phyloP scores from a whole-genome alignment of 2,329 filamentous ascomycete genomes.

The Fusarium incarnatum region DNA sequence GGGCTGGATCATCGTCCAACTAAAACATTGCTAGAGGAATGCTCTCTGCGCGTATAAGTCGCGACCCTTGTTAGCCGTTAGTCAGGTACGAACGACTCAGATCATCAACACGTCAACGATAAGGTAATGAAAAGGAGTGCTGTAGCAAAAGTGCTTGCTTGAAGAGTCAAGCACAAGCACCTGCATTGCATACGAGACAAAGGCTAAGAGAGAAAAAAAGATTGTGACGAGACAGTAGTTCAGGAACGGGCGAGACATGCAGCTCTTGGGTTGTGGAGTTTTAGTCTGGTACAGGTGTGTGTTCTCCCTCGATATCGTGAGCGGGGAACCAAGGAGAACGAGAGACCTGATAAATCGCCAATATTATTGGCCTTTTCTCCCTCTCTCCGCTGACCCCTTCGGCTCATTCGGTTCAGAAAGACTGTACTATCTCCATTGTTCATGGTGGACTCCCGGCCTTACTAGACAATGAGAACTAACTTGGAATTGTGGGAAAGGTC shows the following conservation, averaged over 20 bases:
- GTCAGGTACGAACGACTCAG: slow-evolving; percentile 37
- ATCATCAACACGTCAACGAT: slow-evolving; percentile 22
- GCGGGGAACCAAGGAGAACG: slow-evolving; percentile 14
- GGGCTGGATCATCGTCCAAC: slow-evolving; percentile 26
- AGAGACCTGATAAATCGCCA: slow-evolving; percentile 35
- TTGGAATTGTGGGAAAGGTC: slow-evolving; percentile 21
- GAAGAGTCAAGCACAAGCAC: slow-evolving; percentile 18
- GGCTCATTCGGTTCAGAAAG: slow-evolving; percentile 1
- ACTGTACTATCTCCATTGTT: slow-evolving; percentile 20
- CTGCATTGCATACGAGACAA: slow-evolving; percentile 2
- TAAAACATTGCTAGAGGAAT: slow-evolving; percentile 42
- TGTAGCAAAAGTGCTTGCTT: slow-evolving; percentile 10
- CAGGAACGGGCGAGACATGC: slow-evolving; percentile 33
- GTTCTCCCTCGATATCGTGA: slow-evolving; percentile 29
- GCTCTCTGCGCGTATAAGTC: slow-evolving; percentile 38
- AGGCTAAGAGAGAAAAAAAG: slow-evolving; percentile 17
- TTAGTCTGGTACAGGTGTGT: neutral
- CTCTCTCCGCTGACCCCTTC: slow-evolving; percentile 22
- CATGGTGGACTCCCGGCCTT: slow-evolving; percentile 14
- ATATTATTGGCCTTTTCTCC: slow-evolving; percentile 41
- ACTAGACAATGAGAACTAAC: slow-evolving; percentile 22
- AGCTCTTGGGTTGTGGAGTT: slow-evolving; percentile 1
- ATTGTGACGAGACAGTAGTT: slow-evolving; percentile 34
- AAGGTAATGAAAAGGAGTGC: slow-evolving; percentile 24
- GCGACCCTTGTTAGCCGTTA: slow-evolving; percentile 33